Evolutionary conservation across 768 basidiomycete genomes (phyloP).

Genomic region (Fomitopsis serialis): DNA sequence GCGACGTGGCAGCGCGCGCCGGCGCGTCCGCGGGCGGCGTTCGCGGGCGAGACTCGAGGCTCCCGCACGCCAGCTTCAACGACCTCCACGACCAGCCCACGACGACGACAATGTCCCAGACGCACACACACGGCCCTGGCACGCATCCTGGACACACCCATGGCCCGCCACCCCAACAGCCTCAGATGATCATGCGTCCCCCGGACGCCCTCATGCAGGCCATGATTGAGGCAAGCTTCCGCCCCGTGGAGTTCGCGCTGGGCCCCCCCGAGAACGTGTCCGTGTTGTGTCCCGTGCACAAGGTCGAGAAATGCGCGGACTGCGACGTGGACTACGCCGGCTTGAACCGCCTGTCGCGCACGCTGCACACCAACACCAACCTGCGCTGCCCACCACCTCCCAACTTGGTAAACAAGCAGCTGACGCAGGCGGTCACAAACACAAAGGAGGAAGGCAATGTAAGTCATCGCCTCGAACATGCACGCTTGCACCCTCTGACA

Average conservation of each 20-base stretch:
- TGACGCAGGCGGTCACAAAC: constrained; percentile 66
- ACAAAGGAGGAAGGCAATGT: constrained; percentile 97
- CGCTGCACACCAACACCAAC: constrained; percentile 64
- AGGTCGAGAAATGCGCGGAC: constrained; percentile 65
- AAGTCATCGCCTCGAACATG: constrained; percentile 3
- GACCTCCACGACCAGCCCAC: background rate
- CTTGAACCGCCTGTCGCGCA: constrained; percentile 72
- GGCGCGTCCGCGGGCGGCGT: no score
- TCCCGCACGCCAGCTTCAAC: no score
- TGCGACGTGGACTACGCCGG: constrained; percentile 70
- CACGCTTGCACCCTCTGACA: background rate
- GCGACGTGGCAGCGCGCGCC: constrained; percentile 13
- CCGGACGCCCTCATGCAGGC: constrained; percentile 72
- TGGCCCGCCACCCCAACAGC: constrained; percentile 34
- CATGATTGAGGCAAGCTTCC: constrained; percentile 69
- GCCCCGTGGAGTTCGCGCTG: constrained; percentile 50
- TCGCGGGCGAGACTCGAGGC: no score
- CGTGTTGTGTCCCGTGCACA: constrained; percentile 63
- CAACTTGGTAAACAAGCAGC: constrained; percentile 67
- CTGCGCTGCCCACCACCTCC: constrained; percentile 79
- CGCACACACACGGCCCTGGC: constrained; percentile 58
- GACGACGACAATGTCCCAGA: constrained; percentile 49
- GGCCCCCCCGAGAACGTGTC: constrained; percentile 45
- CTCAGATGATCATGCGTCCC: constrained; percentile 32
- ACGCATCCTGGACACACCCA: constrained; percentile 43